Evolutionary conservation across 176 grass and related monocot species (phyloP), one percentile per base, ranked within the genome.

Genomic region (Phyllostachys edulis): DNA sequence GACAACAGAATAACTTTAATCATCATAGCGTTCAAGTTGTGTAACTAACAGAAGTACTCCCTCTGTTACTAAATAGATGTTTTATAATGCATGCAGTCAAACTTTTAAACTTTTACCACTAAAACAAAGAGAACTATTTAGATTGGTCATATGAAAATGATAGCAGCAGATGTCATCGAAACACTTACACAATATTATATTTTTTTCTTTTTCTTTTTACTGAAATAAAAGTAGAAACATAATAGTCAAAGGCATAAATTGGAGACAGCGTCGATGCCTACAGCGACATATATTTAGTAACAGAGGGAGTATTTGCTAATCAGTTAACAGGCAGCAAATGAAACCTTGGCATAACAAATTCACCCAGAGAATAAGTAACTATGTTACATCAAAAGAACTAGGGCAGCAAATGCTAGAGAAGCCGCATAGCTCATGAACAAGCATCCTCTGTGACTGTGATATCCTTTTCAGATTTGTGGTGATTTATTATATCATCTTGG

Each of bases 61-160:
- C 14, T 71, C 45, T 20, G 54, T n/a, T 20, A 69, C 17, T 82
- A 47, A 20, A 70, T 46, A 59, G 15, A 79, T 51, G 69, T 78
- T 78, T 59, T 37, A 67, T 39, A 50, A 49, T 24, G 36, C 3
- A 12, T 67, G 27, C 56, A 34, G 32, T 34, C 32, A 34, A 34
- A 34, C 32, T 34, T 34, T 34, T 34, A 34, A 34, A 34, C 32
- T 79, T 55, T 4, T 1, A 50, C 14, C 44, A 57, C 39, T 46
- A 47, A 59, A 44, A 59, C 63, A 77, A 18, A 76, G 3, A 75
- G 50, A 54, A 44, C 9, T 54, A 76, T 78, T 71, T 20, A 51
- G 26, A 83, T 63, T 63, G 37, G 29, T 17, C 10, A 10, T 54
- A 82, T 71, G 29, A 69, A 79, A 66, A 79, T 79, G 9, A 78